Conservation (phyloP, 148 eudicot species). For the Euryodendron excelsum region DNA sequence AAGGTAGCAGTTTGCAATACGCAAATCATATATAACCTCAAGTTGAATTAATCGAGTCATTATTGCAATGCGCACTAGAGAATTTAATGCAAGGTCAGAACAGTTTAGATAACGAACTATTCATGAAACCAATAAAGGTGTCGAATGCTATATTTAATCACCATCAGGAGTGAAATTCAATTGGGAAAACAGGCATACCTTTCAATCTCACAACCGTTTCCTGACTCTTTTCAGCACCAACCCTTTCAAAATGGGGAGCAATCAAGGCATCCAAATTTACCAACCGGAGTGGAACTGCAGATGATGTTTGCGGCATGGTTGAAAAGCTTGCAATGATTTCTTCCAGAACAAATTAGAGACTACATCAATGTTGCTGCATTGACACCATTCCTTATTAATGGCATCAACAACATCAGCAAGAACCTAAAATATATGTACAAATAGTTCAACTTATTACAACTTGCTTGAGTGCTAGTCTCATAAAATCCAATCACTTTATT, state of each 20-base stretch:
- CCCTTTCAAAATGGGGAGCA: constrained; percentile 47
- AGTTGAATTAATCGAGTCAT: not conserved
- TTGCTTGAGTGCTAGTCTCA: not conserved
- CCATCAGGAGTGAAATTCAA: not conserved
- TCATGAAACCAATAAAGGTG: not conserved
- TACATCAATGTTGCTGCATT: constrained; percentile 23
- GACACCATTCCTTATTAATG: constrained; percentile 63
- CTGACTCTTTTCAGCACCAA: constrained; percentile 9
- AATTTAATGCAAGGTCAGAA: not conserved
- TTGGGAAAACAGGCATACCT: constrained; percentile 24
- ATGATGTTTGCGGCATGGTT: constrained; percentile 67
- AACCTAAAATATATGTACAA: constrained; percentile 69
- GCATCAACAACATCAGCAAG: constrained; percentile 78
- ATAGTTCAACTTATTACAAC: not conserved
- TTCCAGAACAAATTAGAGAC: constrained; percentile 34
- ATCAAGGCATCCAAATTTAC: constrained; percentile 67
- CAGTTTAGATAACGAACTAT: not conserved
- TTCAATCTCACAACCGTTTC: not conserved
- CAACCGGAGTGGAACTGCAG: constrained; percentile 89
- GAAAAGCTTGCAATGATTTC: constrained; percentile 60
- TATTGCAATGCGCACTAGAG: not conserved
- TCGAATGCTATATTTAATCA: not conserved
- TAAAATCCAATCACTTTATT: not conserved
- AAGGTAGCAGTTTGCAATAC: not conserved
- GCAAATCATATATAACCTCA: too few species aligned